These are phyloP conservation scores for Acanthamoeba divionensis DNA, from an alignment of 208 protist genomes.

Conservation along the genomic window DNA sequence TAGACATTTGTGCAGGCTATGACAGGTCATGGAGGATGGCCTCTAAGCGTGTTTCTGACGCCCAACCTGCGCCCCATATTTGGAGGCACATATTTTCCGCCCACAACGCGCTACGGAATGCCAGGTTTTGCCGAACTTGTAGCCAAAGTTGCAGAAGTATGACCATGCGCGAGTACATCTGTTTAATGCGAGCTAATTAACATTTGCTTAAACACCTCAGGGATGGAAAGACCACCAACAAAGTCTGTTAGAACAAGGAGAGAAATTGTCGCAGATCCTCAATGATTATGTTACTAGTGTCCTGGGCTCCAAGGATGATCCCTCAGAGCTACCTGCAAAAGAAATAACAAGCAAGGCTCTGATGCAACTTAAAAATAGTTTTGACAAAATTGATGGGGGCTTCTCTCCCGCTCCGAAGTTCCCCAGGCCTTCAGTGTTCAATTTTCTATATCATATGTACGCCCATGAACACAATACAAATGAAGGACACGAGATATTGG, in stretches of 20 bases:
- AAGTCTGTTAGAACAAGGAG: too few relatives aligned
- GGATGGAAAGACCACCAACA: too few relatives aligned
- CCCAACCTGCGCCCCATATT: slow-evolving; percentile 58
- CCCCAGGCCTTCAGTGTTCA: slow-evolving; percentile 40
- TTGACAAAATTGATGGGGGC: slow-evolving; percentile 50
- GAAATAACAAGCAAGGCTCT: too few relatives aligned
- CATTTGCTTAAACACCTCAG: too few relatives aligned
- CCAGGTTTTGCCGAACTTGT: background rate
- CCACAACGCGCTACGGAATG: background rate
- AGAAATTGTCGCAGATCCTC: too few relatives aligned
- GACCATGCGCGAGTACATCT: background rate
- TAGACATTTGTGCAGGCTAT: slow-evolving; percentile 22
- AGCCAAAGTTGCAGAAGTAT: background rate
- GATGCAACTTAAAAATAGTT: too few relatives aligned
- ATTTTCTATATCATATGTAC: slow-evolving; percentile 49
- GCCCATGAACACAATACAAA: background rate
- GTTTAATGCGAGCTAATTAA: background rate
- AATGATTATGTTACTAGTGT: too few relatives aligned
- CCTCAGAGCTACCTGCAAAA: background rate
- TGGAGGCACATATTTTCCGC: slow-evolving; percentile 42
- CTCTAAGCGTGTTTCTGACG: slow-evolving; percentile 57
- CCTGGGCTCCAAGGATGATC: background rate
- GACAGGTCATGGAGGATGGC: slow-evolving; percentile 55
- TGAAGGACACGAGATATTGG: background rate
- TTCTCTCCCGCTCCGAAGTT: slow-evolving; percentile 62